Conservation (phyloP, 495 filamentous ascomycete species). For the Penicillium alfredii region DNA sequence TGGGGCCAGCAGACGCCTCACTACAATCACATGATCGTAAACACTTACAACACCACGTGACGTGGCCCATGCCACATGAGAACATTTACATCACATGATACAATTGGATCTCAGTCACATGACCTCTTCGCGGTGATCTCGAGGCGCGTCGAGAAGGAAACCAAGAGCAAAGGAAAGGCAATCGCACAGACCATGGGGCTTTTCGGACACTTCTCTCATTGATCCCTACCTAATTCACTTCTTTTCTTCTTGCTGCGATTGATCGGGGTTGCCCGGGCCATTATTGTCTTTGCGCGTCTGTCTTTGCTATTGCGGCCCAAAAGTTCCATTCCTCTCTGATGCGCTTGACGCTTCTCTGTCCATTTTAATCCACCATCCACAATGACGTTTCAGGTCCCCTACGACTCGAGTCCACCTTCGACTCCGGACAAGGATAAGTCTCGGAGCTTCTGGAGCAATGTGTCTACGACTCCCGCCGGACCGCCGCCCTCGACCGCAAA, state of each 20-base stretch:
- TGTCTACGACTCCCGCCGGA: conserved; percentile 74
- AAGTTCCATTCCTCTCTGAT: conserved; percentile 11
- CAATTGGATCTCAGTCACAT: too few relatives aligned
- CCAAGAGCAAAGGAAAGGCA: too few relatives aligned
- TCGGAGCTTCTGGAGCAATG: conserved; percentile 41
- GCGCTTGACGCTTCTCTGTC: conserved; percentile 8
- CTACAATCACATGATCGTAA: too few relatives aligned
- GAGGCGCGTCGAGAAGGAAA: neutral
- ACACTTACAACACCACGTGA: neutral
- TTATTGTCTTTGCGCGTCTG: too few relatives aligned
- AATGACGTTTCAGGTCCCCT: conserved; percentile 38
- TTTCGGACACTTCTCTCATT: neutral
- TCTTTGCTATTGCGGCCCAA: conserved; percentile 25
- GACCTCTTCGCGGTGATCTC: neutral
- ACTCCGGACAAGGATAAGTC: conserved; percentile 40
- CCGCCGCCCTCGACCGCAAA: conserved; percentile 61
- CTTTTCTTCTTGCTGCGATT: neutral
- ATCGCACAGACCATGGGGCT: neutral
- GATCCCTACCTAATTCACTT: neutral
- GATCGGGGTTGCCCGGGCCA: too few relatives aligned
- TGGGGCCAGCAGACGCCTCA: too few relatives aligned
- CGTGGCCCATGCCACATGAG: neutral
- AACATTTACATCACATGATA: too few relatives aligned
- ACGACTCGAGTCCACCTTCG: conserved; percentile 33
- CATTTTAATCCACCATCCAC: conserved; percentile 10